Evolutionary conservation across 768 basidiomycete genomes (phyloP), one percentile per base, ranked within the genome.

Genomic region (Mycena floridula): DNA sequence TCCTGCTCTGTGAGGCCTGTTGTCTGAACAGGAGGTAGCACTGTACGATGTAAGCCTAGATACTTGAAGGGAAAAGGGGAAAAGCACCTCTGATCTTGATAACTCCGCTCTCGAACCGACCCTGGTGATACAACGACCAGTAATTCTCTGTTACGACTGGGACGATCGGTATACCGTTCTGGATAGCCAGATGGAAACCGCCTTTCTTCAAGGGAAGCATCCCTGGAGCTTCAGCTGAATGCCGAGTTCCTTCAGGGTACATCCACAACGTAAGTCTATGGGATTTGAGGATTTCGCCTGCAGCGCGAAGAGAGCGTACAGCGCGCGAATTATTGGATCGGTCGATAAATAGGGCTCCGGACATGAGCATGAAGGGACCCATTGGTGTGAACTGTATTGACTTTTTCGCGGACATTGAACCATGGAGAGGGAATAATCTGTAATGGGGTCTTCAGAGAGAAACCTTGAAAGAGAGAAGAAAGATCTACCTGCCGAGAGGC

Each of bases 131-230:
- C 37, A 95, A 53, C 49, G 78, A 67, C 76, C 89, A 89, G 61
- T 98, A 99, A 62, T 97, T 97, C 69, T 98, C 92, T 42, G 82
- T 81, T 2, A 98, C 84, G 42, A 99, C 77, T 5, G 96, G 95
- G 24, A 89, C 77, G 56, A 99, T 84, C 5, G 96, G 95, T 37
- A 98, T 76, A 24, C 86, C 81, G 11, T 90, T 82, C 64, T 93
- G 84, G 21, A 98, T 75, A 23, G 96, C 96, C 40, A 97, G 76
- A 60, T 98, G 93, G 73, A 98, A 98, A 3, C 92, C 94, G 30
- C 96, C 96, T 64, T 97, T 99, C 74, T 99, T 99, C 72, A 99
- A 84, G 3, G 90, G 85, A 5, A 88, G 72, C 59, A 99, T 65
- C 25, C 77, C 74, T 7, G 85, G 76, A 25, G 72, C 65, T 49